Percentiles rank a stretch among this genome's conserved stretches.
These are phyloP conservation scores for Benincasa hispida DNA, from an alignment of 306 rosid species.

Conservation along the genomic window DNA sequence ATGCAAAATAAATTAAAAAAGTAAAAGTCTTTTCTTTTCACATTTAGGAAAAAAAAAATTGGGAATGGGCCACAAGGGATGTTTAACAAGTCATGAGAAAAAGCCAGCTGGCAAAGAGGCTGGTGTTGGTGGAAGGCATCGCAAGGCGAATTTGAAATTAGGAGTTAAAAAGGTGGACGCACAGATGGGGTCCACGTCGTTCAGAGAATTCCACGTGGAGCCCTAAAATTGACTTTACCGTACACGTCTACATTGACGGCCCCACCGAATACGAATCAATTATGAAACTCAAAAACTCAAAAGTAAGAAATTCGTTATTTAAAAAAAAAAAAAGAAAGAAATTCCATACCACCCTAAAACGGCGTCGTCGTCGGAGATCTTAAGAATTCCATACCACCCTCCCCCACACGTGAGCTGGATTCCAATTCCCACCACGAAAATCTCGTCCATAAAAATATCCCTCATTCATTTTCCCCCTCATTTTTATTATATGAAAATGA, in stretches of 20 bases:
- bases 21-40: not conserved
- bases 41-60: not conserved
- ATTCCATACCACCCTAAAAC: not conserved
- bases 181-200: not conserved
- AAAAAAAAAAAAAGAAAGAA: too few species aligned
- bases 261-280: not conserved
- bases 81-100: not conserved
- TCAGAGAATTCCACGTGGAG: not conserved
- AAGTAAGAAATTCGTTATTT: too few species aligned
- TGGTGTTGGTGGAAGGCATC: not conserved
- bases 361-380: not conserved
- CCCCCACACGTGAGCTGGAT: constrained; percentile 6
- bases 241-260: not conserved
- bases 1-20: not conserved
- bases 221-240: not conserved
- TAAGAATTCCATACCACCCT: not conserved
- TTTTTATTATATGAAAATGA: too few species aligned
- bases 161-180: not conserved
- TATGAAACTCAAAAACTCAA: not conserved
- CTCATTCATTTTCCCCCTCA: too few species aligned
- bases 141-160: not conserved
- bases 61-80: not conserved
- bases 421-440: not conserved
- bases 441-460: not conserved
- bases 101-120: not conserved